A percentile compares a stretch with the other conserved stretches of the same genome.
phyloP scores from a whole-genome alignment of 176 grass and related monocot species.

The Aechmea fasciata region DNA sequence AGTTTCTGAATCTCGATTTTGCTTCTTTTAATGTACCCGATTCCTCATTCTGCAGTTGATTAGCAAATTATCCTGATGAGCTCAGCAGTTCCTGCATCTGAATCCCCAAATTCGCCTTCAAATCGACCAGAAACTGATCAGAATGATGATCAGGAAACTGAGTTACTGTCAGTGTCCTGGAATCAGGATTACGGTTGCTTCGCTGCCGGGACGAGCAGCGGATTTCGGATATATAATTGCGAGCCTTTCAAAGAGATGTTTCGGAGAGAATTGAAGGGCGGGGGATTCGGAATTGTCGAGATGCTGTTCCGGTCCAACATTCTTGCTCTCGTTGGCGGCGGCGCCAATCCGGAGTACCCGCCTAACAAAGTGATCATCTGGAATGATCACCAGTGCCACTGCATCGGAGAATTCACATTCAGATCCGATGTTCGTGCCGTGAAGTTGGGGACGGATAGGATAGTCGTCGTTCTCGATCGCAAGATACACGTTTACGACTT shows the following conservation, averaged over 20 bases:
- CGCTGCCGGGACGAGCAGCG: constrained; percentile 1
- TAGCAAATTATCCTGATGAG: no score
- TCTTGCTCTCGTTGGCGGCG: constrained; percentile 1
- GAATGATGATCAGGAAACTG: neutral
- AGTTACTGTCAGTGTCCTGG: constrained; percentile 7
- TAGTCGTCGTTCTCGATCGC: constrained; percentile 32
- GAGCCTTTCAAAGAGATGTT: constrained; percentile 2
- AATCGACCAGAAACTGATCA: neutral
- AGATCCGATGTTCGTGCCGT: constrained; percentile 21
- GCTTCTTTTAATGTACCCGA: no score
- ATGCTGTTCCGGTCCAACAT: constrained; percentile 11
- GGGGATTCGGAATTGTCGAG: constrained; percentile 14
- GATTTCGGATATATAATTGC: constrained; percentile 12
- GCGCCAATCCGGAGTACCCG: constrained; percentile 3
- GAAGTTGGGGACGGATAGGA: constrained; percentile 19
- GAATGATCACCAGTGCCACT: constrained; percentile 4
- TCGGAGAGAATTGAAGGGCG: constrained; percentile 1
- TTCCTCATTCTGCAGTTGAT: no score
- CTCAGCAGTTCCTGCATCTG: neutral
- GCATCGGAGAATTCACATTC: constrained; percentile 1
- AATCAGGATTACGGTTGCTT: constrained; percentile 15
- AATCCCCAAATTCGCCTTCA: neutral
- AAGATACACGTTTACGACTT: constrained; percentile 28
- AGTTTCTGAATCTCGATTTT: no score
- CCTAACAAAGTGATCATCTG: constrained; percentile 16